Evolutionary conservation across 345 rosid genomes (phyloP).

Genomic region (Nasturtium officinale): DNA sequence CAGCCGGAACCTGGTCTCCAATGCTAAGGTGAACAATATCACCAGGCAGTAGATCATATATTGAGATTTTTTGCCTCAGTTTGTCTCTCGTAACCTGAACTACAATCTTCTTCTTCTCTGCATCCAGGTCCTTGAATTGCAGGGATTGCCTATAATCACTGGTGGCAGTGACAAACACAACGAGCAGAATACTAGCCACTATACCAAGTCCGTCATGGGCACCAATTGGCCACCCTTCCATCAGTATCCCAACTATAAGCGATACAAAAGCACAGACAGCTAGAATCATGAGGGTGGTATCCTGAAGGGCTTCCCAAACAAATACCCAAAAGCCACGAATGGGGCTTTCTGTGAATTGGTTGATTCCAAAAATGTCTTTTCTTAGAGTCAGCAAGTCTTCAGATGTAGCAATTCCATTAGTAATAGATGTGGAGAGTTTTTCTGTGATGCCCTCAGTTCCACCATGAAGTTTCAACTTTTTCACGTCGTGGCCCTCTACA

Average conservation of each 20-base stretch:
- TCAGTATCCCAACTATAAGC: conserved; percentile 61
- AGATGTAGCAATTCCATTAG: conserved; percentile 59
- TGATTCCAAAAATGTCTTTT: conserved; percentile 69
- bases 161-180: conserved; percentile 70
- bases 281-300: conserved; percentile 69
- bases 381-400: conserved; percentile 52
- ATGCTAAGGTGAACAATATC: conserved; percentile 71
- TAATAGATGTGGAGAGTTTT: conserved; percentile 66
- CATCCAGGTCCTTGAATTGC: conserved; percentile 73
- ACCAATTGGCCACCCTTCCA: conserved; percentile 79
- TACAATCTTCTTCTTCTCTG: conserved; percentile 60
- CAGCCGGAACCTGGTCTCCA: conserved; percentile 84
- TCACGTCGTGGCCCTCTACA: conserved; percentile 82
- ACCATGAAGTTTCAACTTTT: conserved; percentile 75
- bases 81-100: conserved; percentile 70
- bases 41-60: conserved; percentile 74
- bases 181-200: conserved; percentile 66
- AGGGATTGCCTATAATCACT: conserved; percentile 72
- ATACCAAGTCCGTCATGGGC: conserved; percentile 83
- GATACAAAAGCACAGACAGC: conserved; percentile 66
- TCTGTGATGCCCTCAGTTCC: conserved; percentile 64
- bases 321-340: conserved; percentile 75
- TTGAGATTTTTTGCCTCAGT: conserved; percentile 57
- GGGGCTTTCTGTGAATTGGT: conserved; percentile 81
- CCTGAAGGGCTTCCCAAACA: conserved; percentile 73